A percentile compares a stretch with the other conserved stretches of the same genome.
These are phyloP conservation scores for Alternaria metachromatica DNA, from an alignment of 2,329 filamentous ascomycete genomes.

Conservation along the genomic window DNA sequence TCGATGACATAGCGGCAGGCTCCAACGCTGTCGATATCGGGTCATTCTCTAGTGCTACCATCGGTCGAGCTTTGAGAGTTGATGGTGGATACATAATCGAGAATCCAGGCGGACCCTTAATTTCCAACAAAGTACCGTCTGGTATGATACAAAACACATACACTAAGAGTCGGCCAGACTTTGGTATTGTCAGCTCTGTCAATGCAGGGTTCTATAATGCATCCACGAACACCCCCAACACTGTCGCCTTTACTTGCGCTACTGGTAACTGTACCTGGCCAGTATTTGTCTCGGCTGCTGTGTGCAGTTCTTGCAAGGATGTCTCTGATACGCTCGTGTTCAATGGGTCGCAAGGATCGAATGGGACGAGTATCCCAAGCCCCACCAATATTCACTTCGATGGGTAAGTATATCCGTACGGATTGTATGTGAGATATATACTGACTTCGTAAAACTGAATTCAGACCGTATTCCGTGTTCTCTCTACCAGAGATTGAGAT, in stretches of 20 bases:
- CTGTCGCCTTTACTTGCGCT: constrained; percentile 1
- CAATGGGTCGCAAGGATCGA: background rate
- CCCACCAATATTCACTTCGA: accelerated
- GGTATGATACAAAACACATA: background rate
- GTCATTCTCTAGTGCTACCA: background rate
- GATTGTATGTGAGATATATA: accelerated
- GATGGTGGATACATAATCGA: background rate
- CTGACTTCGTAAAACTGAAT: background rate
- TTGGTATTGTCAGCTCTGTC: constrained; percentile 16
- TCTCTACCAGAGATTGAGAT: background rate
- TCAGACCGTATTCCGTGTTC: background rate
- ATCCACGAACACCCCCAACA: background rate
- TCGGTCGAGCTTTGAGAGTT: background rate
- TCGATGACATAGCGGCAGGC: background rate
- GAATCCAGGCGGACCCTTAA: background rate
- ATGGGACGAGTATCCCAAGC: background rate
- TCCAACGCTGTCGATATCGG: background rate
- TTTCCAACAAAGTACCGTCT: background rate
- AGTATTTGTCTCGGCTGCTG: constrained; percentile 5
- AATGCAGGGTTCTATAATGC: constrained; percentile 12
- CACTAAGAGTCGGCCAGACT: constrained; percentile 4
- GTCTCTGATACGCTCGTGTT: background rate
- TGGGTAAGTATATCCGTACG: background rate
- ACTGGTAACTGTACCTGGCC: constrained; percentile 20
- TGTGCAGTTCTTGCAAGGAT: constrained; percentile 15